Conservation (phyloP, 2,329 filamentous ascomycete species). For the Drechslerella dactyloides region DNA sequence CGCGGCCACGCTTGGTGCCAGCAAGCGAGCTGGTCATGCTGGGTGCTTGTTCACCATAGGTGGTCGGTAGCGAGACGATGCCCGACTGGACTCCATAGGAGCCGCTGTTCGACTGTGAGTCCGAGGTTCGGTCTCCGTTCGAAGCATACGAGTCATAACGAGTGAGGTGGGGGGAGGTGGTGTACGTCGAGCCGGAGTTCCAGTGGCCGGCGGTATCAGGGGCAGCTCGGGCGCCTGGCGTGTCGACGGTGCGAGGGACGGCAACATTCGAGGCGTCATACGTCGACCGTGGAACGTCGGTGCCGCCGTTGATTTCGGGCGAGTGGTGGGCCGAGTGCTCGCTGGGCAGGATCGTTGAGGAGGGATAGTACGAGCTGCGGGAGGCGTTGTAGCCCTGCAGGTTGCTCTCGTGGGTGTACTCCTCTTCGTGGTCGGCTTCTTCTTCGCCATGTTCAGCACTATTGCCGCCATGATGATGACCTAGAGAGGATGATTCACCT, state of each 20-base stretch:
- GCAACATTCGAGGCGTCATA: constrained; percentile 46
- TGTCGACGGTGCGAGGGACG: constrained; percentile 47
- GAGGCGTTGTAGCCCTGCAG: constrained; percentile 57
- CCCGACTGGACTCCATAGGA: constrained; percentile 53
- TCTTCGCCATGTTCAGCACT: constrained; percentile 66
- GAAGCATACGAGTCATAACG: constrained; percentile 75
- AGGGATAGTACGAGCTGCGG: constrained; percentile 64
- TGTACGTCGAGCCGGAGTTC: constrained; percentile 38
- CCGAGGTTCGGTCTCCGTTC: constrained; percentile 73
- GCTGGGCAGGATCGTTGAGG: constrained; percentile 68
- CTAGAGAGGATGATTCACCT: constrained; percentile 65
- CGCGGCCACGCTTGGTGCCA: constrained; percentile 67
- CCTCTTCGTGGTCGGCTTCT: constrained; percentile 68
- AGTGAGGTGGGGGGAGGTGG: constrained; percentile 71
- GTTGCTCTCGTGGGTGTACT: constrained; percentile 80
- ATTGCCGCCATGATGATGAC: constrained; percentile 65
- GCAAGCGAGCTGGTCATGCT: constrained; percentile 57
- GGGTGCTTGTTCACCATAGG: constrained; percentile 50
- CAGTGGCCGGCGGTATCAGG: constrained; percentile 41
- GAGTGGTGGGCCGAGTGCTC: constrained; percentile 73
- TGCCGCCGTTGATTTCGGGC: constrained; percentile 59
- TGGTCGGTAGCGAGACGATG: constrained; percentile 49
- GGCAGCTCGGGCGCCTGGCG: constrained; percentile 29
- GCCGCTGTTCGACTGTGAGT: constrained; percentile 67
- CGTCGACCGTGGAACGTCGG: constrained; percentile 45